A percentile compares a stretch with the other conserved stretches of the same genome.
phyloP scores from a whole-genome alignment of 495 filamentous ascomycete species.

The Letharia columbiana region DNA sequence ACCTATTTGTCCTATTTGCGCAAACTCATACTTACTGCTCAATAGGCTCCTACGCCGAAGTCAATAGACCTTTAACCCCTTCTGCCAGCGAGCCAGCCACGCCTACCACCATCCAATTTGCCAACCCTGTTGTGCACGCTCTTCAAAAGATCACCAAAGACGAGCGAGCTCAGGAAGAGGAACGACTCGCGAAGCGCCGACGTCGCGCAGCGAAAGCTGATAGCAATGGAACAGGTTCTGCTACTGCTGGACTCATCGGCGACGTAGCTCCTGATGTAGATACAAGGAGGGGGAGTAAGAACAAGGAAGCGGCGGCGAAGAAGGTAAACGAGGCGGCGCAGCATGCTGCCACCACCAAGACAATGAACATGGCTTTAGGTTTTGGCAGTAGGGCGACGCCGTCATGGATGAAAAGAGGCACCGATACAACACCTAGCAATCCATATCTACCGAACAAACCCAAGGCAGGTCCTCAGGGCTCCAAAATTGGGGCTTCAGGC shows the following conservation, averaged over 20 bases:
- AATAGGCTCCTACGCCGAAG: conserved; percentile 33
- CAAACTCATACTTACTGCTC: conserved; percentile 19
- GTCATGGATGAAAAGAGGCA: conserved; percentile 22
- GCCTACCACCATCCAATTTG: conserved; percentile 18
- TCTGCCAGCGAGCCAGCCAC: conserved; percentile 22
- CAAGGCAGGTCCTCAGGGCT: conserved; percentile 13
- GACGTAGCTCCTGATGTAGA: conserved; percentile 41
- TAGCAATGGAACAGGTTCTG: conserved; percentile 30
- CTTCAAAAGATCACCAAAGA: conserved; percentile 33
- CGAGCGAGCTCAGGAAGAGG: conserved; percentile 41
- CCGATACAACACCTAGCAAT: conserved; percentile 15
- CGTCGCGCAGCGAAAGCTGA: conserved; percentile 37
- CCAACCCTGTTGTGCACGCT: conserved; percentile 23
- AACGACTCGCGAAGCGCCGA: conserved; percentile 42
- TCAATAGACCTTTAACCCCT: conserved; percentile 22
- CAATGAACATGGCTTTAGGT: conserved; percentile 27
- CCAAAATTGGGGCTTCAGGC: conserved; percentile 4
- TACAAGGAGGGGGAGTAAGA: conserved; percentile 48
- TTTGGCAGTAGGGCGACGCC: conserved; percentile 22
- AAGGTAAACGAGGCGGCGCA: conserved; percentile 41
- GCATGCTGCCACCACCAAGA: conserved; percentile 30
- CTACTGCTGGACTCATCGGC: conserved; percentile 35
- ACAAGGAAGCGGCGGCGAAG: conserved; percentile 42
- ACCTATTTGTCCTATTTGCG: background rate
- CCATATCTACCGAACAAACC: conserved; percentile 17